Base-by-base conservation (phyloP, 345 rosid genomes). In the Balakata baccata region DNA sequence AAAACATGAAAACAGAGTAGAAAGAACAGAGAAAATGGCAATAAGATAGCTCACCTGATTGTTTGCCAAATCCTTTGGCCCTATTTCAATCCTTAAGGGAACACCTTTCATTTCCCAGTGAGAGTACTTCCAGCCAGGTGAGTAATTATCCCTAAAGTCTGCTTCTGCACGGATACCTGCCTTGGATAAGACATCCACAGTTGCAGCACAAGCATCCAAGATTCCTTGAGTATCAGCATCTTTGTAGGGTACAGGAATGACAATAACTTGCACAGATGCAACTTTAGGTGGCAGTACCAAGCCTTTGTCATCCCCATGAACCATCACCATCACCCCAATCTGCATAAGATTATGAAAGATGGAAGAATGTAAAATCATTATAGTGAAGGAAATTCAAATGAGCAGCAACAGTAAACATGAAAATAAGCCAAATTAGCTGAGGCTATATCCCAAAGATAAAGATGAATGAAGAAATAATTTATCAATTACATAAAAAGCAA, bases 271-370 rank as follows among this genome's bases (percentile, higher is more conserved):
- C 53, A 87, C 79, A 34, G 96, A 85, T 74, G 99, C 90, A 43
- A 95, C 96, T 86, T 85, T 95, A 51, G 99, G 98, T 62, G 99
- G 98, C 70, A 92, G 85, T 59, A 90, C 90, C 81, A 90, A 81
- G 59, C 95, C 95, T 84, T 84, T 90, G 79, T 88, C 86, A 74
- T 95, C 99, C 59, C 99, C 99, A 81, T 95, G 99, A 75, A 92
- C 97, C 99, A 95, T 95, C 71, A 95, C 89, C 97, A 95, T 87
- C 3, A 95, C 98, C 46, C 99, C 99, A 83, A 95, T 89, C 98
- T 92, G 79, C 66, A 68, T 56, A 81, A 71, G 0, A 22, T 17
- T 18, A 66, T 11, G 16, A 25, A 20, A 1, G 2, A 17, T 69
- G 18, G 39, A 63, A 29, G 23, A 13, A 57, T 57, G 16, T 38